phyloP scores from a whole-genome alignment of 2,329 filamentous ascomycete genomes.

The Xylaria sp. region DNA sequence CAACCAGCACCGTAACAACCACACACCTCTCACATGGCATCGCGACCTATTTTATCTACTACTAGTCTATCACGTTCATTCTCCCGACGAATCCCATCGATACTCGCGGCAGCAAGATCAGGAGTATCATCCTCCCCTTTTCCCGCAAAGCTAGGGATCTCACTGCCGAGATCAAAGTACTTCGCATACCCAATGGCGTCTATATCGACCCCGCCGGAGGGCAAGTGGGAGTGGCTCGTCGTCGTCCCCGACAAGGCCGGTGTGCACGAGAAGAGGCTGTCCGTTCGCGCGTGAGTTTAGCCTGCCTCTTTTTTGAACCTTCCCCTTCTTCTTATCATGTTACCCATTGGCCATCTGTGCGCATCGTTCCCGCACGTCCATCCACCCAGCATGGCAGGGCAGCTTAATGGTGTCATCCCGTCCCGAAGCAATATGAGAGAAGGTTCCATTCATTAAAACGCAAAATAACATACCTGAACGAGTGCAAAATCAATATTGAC shows the following conservation, averaged over 20 bases:
- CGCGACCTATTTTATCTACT: constrained; percentile 4
- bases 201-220: constrained; percentile 32
- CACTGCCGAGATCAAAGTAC: not conserved
- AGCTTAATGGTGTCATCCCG: no score
- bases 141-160: not conserved
- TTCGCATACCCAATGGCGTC: constrained; percentile 33
- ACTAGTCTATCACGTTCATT: not conserved
- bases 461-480: not conserved
- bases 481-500: not conserved
- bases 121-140: not conserved
- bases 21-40: constrained; percentile 12
- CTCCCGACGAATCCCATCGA: constrained; percentile 3
- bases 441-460: no score
- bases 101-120: not conserved
- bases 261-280: constrained; percentile 63
- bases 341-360: not conserved
- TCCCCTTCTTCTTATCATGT: not conserved
- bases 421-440: no score
- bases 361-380: not conserved
- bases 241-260: constrained; percentile 71
- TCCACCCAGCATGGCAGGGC: not conserved
- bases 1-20: no score
- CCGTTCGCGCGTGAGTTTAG: constrained; percentile 60
- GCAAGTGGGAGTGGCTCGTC: constrained; percentile 61
- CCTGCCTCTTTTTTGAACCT: not conserved